These are phyloP conservation scores for Kodamaea sp. DNA, from an alignment of 1,139 yeast species.

Conservation along the genomic window DNA sequence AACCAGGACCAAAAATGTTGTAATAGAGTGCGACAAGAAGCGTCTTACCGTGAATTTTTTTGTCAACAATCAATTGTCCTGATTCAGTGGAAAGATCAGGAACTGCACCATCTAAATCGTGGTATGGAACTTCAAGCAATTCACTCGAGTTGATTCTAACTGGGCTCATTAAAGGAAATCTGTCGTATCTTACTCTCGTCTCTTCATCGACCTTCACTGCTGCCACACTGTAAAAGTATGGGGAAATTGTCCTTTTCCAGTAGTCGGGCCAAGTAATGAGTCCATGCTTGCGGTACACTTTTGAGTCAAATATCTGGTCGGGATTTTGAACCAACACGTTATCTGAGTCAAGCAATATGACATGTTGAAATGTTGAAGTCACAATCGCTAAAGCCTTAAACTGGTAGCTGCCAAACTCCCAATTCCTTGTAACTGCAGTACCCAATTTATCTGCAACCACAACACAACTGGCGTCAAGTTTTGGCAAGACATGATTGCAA, in stretches of 20 bases:
- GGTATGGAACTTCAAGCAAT: slow-evolving; percentile 27
- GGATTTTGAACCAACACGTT: slow-evolving; percentile 40
- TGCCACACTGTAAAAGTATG: slow-evolving; percentile 66
- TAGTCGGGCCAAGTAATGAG: slow-evolving; percentile 81
- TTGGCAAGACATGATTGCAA: slow-evolving; percentile 15
- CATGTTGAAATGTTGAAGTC: slow-evolving; percentile 43
- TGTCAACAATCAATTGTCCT: slow-evolving; percentile 58
- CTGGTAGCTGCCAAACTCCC: slow-evolving; percentile 38
- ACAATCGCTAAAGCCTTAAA: slow-evolving; percentile 42
- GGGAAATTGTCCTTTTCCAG: slow-evolving; percentile 75
- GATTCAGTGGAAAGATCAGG: slow-evolving; percentile 65
- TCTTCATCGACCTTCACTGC: slow-evolving; percentile 41
- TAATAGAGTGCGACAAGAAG: slow-evolving; percentile 54
- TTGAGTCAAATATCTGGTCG: slow-evolving; percentile 48
- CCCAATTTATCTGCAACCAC: slow-evolving; percentile 37
- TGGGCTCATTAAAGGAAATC: slow-evolving; percentile 13
- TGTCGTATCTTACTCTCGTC: slow-evolving; percentile 23
- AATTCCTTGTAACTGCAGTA: slow-evolving; percentile 31
- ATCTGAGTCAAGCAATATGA: slow-evolving; percentile 44
- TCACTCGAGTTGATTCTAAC: slow-evolving; percentile 6
- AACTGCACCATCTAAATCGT: slow-evolving; percentile 56
- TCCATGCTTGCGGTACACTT: slow-evolving; percentile 56
- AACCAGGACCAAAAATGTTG: slow-evolving; percentile 57
- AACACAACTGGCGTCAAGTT: slow-evolving; percentile 18
- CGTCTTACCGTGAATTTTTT: slow-evolving; percentile 52